Percentiles rank a stretch among this genome's conserved stretches.
These are phyloP conservation scores for Plasmodium inui DNA, from an alignment of 169 alveolate species.

Conservation along the genomic window DNA sequence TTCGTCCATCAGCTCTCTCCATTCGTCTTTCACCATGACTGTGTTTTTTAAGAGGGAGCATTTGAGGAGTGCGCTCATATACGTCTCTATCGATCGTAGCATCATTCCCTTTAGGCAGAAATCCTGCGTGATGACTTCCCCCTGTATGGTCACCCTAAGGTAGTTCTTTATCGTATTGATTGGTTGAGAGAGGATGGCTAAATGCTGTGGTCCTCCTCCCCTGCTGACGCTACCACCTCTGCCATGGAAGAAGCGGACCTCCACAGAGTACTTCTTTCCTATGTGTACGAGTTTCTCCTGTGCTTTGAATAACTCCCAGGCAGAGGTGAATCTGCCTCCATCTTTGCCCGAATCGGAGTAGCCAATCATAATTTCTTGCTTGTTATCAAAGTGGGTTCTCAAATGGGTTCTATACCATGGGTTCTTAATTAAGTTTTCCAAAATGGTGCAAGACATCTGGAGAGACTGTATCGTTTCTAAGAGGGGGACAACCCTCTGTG, in stretches of 20 bases:
- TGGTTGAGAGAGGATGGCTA: constrained; percentile 89
- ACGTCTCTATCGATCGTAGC: constrained; percentile 85
- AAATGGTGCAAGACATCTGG: constrained; percentile 80
- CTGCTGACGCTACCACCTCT: constrained; percentile 90
- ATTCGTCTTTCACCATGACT: constrained; percentile 75
- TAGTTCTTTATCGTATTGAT: constrained; percentile 85
- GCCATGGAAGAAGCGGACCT: constrained; percentile 87
- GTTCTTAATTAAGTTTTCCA: constrained; percentile 82
- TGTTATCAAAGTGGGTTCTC: constrained; percentile 76
- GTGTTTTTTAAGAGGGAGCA: constrained; percentile 77
- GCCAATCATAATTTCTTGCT: constrained; percentile 89
- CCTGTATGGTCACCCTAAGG: constrained; percentile 88
- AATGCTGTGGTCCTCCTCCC: constrained; percentile 91
- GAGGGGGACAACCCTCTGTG: constrained; percentile 86
- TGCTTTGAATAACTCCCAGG: constrained; percentile 90
- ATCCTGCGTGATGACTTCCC: constrained; percentile 84
- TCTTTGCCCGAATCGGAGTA: constrained; percentile 91
- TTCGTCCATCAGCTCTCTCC: constrained; percentile 85
- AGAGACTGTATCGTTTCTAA: constrained; percentile 88
- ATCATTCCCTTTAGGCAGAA: constrained; percentile 83
- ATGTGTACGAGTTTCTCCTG: constrained; percentile 80
- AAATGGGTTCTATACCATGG: constrained; percentile 85
- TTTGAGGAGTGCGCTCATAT: constrained; percentile 84
- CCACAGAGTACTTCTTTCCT: constrained; percentile 82
- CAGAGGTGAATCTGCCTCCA: constrained; percentile 88